Conservation (phyloP, 192 early-diverging fungal genomes). For the Backusella sp. region DNA sequence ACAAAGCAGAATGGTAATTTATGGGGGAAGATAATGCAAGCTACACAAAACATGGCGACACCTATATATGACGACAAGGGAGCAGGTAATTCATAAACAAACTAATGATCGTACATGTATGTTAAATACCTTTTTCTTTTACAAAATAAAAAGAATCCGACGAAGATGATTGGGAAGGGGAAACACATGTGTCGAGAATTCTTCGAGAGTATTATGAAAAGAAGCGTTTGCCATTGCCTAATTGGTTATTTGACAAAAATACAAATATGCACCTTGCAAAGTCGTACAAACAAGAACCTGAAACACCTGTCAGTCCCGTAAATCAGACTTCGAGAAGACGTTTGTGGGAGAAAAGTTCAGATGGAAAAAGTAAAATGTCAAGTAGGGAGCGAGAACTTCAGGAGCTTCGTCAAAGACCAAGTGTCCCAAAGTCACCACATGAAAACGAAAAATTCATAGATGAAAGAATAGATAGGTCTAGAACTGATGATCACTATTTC, state of each 20-base stretch:
- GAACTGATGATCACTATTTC: background rate
- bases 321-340: background rate
- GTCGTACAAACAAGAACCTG: background rate
- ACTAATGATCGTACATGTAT: background rate
- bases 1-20: slow-evolving; percentile 19
- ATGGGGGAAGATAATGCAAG: slow-evolving; percentile 33
- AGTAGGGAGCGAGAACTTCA: slow-evolving; percentile 17
- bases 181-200: slow-evolving; percentile 51
- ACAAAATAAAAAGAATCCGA: slow-evolving; percentile 50
- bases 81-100: slow-evolving; percentile 19
- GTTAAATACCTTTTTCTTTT: background rate
- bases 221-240: slow-evolving; percentile 37
- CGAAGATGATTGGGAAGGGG: slow-evolving; percentile 53
- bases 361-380: background rate
- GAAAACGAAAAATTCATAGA: background rate
- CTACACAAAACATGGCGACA: slow-evolving; percentile 29
- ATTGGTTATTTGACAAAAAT: slow-evolving; percentile 25
- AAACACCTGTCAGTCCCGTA: background rate
- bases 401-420: slow-evolving; percentile 7
- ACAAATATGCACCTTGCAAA: background rate
- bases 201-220: slow-evolving; percentile 53
- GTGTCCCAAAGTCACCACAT: background rate
- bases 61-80: slow-evolving; percentile 26
- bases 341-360: slow-evolving; percentile 6
- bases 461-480: background rate